Percentiles rank a stretch among this genome's conserved stretches.
Evolutionary conservation across 495 filamentous ascomycete species (phyloP).

Genomic region (Penicillium canariense): DNA sequence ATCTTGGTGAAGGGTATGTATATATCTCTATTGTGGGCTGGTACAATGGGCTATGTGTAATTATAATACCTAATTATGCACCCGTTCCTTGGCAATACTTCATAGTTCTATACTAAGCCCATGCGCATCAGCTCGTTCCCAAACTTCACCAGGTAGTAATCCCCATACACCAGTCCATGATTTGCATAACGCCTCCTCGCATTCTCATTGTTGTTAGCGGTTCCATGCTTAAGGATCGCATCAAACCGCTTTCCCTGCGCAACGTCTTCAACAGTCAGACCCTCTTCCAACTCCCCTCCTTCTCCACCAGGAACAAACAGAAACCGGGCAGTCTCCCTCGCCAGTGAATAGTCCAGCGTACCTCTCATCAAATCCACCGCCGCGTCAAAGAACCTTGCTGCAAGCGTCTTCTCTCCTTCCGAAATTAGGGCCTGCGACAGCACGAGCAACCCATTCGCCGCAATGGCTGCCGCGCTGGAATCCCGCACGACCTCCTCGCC

Average conservation of each 20-base stretch:
- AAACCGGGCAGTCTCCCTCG: not conserved
- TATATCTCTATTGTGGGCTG: not conserved
- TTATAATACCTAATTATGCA: not conserved
- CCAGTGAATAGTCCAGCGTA: constrained; percentile 4
- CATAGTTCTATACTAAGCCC: constrained; percentile 7
- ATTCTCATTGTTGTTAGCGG: constrained; percentile 40
- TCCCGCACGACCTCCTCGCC: not conserved
- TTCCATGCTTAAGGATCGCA: constrained; percentile 29
- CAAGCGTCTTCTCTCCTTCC: not conserved
- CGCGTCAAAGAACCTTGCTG: constrained; percentile 4
- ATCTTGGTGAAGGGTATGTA: constrained; percentile 1
- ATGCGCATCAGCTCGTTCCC: constrained; percentile 34
- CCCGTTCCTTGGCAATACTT: not conserved
- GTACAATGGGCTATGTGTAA: not conserved
- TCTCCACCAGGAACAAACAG: not conserved
- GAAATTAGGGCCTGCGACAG: not conserved
- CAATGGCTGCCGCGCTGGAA: not conserved
- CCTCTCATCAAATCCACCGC: constrained; percentile 2
- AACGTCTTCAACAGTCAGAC: not conserved
- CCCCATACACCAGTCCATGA: constrained; percentile 47
- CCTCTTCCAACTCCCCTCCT: not conserved
- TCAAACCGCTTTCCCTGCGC: constrained; percentile 6
- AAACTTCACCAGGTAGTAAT: constrained; percentile 46
- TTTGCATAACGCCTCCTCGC: constrained; percentile 33
- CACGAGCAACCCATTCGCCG: not conserved